Evolutionary conservation across 108 stramenopile species (phyloP).

Genomic region (Nannochloropsis salina): DNA sequence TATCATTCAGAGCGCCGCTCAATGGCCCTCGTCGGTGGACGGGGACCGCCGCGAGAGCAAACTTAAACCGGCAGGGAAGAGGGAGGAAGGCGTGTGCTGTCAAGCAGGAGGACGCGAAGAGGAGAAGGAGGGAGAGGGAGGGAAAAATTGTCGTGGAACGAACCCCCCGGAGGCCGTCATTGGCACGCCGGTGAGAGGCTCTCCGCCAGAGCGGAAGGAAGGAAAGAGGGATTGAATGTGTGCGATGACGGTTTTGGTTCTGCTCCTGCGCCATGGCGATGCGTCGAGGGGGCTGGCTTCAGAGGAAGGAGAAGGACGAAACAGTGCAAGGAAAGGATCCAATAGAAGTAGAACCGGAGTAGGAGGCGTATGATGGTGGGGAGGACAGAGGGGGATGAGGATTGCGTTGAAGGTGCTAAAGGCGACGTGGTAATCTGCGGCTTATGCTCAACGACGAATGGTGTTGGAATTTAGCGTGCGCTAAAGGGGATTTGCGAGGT

Average conservation of each 20-base stretch:
- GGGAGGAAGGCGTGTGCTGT: not conserved
- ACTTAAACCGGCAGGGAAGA: not conserved
- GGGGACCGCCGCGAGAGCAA: not conserved
- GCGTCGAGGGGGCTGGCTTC: conserved; percentile 7
- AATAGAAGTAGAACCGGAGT: not conserved
- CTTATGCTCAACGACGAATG: too few relatives aligned
- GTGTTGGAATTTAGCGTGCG: too few relatives aligned
- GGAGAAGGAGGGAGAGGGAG: not conserved
- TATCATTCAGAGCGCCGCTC: not conserved
- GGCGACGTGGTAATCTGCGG: too few relatives aligned
- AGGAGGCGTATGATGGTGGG: not conserved
- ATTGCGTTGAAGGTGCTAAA: too few relatives aligned
- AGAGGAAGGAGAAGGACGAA: not conserved
- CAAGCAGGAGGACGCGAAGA: not conserved
- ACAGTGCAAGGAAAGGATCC: conserved; percentile 6
- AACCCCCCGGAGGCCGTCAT: not conserved
- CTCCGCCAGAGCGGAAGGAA: not conserved
- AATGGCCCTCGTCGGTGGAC: too few relatives aligned
- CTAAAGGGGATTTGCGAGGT: too few relatives aligned
- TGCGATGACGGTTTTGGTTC: not conserved
- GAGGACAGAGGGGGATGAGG: not conserved
- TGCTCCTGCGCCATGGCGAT: not conserved
- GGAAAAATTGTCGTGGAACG: not conserved
- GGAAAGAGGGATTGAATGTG: too few relatives aligned
- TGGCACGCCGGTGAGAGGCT: conserved; percentile 6